Evolutionary conservation across 768 basidiomycete genomes (phyloP), one percentile per base, ranked within the genome.

Genomic region (Xerocomus potaroensis): DNA sequence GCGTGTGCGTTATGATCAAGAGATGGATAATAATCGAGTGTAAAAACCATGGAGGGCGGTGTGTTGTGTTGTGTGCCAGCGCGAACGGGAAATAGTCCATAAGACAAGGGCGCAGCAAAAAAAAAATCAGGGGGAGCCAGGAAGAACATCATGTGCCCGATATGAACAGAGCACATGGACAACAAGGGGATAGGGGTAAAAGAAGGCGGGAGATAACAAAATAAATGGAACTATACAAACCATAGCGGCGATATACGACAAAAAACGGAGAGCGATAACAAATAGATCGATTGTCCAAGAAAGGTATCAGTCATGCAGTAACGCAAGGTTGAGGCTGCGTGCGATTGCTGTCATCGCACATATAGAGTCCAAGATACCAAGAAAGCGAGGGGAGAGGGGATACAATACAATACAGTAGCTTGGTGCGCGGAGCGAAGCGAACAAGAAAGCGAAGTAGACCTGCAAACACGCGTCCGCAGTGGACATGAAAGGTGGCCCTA

Each of bases 291-390:
- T 4, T 19, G 49, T 59, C 48, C 60, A 61, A 62, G 48, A 61
- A 59, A 50, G 48, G 30, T 33, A 41, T 53, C 29, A 15, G 29
- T 22, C 2, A 47, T 51, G 50, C 45, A 10, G 41, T 45, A 18
- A 44, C 34, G 36, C 23, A 26, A 21, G 4, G 16, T 10, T 16
- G 8, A 4, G 30, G 23, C 37, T 21, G 37, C 26, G 26, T 10
- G n/a, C n/a, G n/a, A n/a, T n/a, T n/a, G n/a, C n/a, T n/a, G n/a
- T n/a, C n/a, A n/a, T n/a, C n/a, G n/a, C n/a, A n/a, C n/a, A n/a
- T n/a, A n/a, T n/a, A n/a, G 37, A 9, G 56, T 62, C 51, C 60
- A 62, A 62, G 51, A 62, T 39, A 48, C 27, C 60, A 59, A 60
- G 42, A 51, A 55, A 46, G 26, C 46, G 43, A 36, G 23, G 27